Percentiles rank a stretch among this genome's conserved stretches.
Conservation (phyloP, 2,329 filamentous ascomycete genomes). For the Trichoderma pleuroti region DNA sequence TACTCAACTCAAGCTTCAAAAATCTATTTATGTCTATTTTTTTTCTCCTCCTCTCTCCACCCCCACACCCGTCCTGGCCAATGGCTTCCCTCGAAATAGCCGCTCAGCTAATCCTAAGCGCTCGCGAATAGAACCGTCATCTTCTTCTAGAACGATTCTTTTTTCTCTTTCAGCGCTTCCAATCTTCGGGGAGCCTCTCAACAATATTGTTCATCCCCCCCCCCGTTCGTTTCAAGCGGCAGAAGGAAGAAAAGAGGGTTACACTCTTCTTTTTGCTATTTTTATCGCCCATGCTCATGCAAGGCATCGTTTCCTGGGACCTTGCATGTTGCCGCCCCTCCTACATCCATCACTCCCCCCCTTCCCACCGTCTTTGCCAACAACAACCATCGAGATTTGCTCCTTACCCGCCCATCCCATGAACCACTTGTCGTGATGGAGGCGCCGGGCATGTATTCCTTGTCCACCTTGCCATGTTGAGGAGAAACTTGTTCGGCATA, state of each 20-base stretch:
- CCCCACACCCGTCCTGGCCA: slow-evolving; percentile 5
- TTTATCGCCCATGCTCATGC: slow-evolving; percentile 1
- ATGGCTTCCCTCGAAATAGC: slow-evolving; percentile 11
- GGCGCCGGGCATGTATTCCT: background rate
- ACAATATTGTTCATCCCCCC: background rate
- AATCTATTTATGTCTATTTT: background rate
- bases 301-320: background rate
- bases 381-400: background rate
- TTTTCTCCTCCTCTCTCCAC: background rate
- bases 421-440: background rate
- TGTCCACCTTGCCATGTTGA: background rate
- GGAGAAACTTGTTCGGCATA: background rate
- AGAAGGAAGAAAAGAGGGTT: background rate
- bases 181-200: background rate
- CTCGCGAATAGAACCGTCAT: slow-evolving; percentile 1
- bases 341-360: background rate
- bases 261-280: background rate
- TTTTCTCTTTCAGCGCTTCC: background rate
- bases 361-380: background rate
- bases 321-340: background rate
- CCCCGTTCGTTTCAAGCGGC: background rate
- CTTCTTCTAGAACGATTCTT: slow-evolving; percentile 18
- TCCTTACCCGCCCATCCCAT: background rate
- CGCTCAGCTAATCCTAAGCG: slow-evolving; percentile 16
- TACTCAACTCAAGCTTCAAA: background rate